Evolutionary conservation across 139 green algal species (phyloP), one percentile per base, ranked within the genome.

Genomic region (Asterochloris sp.): DNA sequence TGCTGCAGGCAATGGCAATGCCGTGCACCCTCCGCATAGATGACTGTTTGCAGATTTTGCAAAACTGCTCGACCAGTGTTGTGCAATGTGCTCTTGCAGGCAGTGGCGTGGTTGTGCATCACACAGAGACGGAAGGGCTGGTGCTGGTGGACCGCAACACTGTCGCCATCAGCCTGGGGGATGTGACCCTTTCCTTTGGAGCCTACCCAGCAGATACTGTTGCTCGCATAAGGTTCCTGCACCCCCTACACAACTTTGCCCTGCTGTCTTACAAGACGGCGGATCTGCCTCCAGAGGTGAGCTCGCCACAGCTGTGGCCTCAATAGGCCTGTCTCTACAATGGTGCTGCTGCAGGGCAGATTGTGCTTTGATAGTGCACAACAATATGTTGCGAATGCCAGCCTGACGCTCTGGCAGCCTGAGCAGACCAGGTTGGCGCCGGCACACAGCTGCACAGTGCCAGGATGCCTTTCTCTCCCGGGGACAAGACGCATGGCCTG

Each of bases 141-240:
- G 88, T 97, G 69, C 82, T 97, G 76, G 89, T 95, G 29, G 95
- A 98, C 88, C 89, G 95, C 82, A 98, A 98, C 91, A 98, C 95
- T 0, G 88, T 97, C 10, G 68, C 87, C 13, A 89, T 98, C 9
- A 91, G 88, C 9, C 83, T 90, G 0, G 93, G 89, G 64, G 94
- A 98, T 77, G 85, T 98, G 61, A 92, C 90, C 76, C 84, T 98
- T 15, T 94, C 91, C 21, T 98, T 98, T 86, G 90, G 90, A 0
- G 95, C 93, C 19, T 92, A 96, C 87, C 95, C 95, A 10, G 89
- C 88, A 28, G 95, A 98, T 85, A 83, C 94, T 28, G 79, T 88
- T 12, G 95, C 82, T 19, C 75, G 78, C 26, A 92, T 95, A 54
- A 83, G 85, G 69, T 97, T 97, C 87, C 89, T 97, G 54, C 93